Evolutionary conservation across 192 early-diverging fungal species (phyloP).

Genomic region (Diversispora epigaea): DNA sequence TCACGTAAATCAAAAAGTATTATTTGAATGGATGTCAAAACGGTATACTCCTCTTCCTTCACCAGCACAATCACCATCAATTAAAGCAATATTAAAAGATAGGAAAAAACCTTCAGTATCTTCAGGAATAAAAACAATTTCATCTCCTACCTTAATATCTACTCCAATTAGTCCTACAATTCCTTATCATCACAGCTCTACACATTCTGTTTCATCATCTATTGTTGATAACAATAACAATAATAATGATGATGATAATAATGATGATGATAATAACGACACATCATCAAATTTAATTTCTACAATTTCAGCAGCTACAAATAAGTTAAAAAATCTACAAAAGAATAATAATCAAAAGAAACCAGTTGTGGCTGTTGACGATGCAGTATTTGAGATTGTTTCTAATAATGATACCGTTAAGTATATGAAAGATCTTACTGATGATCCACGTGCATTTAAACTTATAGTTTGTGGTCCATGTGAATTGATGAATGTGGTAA

Average conservation of each 20-base stretch:
- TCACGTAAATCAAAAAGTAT: not conserved
- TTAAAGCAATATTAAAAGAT: too few species aligned
- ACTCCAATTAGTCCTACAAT: not conserved
- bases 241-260: too few species aligned
- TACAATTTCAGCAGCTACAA: not conserved
- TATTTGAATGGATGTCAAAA: slow-evolving; percentile 18
- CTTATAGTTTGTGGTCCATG: not conserved
- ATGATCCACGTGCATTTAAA: not conserved
- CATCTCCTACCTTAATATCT: too few species aligned
- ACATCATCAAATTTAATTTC: not conserved
- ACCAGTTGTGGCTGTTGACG: too few species aligned
- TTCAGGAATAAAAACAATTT: too few species aligned
- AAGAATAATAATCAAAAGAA: too few species aligned
- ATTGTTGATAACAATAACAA: too few species aligned
- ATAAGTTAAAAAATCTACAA: not conserved
- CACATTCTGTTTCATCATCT: not conserved
- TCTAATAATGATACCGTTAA: not conserved
- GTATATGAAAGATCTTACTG: not conserved
- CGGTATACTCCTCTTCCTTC: not conserved
- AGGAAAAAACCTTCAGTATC: too few species aligned
- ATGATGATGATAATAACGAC: not conserved
- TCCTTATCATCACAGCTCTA: not conserved
- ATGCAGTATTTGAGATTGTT: not conserved
- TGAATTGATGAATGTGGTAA: not conserved
- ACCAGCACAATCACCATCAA: too few species aligned